These are phyloP conservation scores for Heracleum sosnowskyi DNA, from an alignment of 129 eudicot species.

Conservation along the genomic window DNA sequence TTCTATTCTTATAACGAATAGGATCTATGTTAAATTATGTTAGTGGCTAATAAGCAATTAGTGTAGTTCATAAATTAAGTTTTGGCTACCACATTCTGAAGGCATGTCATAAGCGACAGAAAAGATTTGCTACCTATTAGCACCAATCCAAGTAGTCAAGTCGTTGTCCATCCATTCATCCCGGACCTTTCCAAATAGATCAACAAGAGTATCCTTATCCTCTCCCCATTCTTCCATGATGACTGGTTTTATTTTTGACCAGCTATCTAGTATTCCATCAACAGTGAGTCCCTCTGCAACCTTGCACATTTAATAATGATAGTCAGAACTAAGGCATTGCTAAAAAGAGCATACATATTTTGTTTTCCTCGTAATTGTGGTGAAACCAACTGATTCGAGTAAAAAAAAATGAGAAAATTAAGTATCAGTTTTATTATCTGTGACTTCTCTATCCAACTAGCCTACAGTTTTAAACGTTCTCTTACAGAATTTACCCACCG, in stretches of 20 bases:
- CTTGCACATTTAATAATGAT: slow-evolving; percentile 36
- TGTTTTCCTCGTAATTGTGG: neutral
- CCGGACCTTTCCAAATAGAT: slow-evolving; percentile 86
- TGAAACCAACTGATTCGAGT: neutral
- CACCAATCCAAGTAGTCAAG: slow-evolving; percentile 86
- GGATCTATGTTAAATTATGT: neutral
- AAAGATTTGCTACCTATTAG: slow-evolving; percentile 53
- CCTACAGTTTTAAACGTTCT: neutral
- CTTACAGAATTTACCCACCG: slow-evolving; percentile 43
- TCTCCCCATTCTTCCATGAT: slow-evolving; percentile 85
- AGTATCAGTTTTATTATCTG: neutral
- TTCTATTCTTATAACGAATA: neutral
- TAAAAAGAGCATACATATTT: neutral
- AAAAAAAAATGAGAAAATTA: neutral
- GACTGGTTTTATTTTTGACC: slow-evolving; percentile 64
- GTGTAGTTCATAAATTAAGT: neutral
- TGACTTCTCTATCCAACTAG: slow-evolving; percentile 4
- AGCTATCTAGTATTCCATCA: slow-evolving; percentile 68
- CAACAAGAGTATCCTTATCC: slow-evolving; percentile 65
- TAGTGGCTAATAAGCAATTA: neutral
- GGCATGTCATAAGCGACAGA: neutral
- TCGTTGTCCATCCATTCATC: slow-evolving; percentile 96
- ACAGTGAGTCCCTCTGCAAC: slow-evolving; percentile 78
- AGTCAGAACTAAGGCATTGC: slow-evolving; percentile 3
- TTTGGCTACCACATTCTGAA: neutral